phyloP scores from a whole-genome alignment of 2,329 filamentous ascomycete genomes.

The Colletotrichum sp. region DNA sequence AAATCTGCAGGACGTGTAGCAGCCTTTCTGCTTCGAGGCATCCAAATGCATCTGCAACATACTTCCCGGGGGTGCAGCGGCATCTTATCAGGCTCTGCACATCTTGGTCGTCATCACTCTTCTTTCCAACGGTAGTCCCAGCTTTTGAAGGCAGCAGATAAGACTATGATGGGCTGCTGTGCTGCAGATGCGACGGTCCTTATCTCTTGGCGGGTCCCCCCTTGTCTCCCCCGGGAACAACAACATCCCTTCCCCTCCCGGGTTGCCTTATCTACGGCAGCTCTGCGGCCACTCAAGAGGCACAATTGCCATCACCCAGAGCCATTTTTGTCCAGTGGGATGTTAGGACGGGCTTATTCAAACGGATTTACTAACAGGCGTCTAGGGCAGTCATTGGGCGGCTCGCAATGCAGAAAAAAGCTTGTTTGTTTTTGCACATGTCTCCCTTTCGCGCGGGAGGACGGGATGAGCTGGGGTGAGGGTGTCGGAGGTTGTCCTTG shows the following conservation, averaged over 20 bases:
- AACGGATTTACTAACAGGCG: background rate
- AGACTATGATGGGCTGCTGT: background rate
- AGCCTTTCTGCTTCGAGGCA: constrained; percentile 11
- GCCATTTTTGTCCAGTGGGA: background rate
- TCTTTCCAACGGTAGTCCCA: background rate
- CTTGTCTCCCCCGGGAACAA: background rate
- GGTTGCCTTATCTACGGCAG: background rate
- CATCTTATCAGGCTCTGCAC: constrained; percentile 4
- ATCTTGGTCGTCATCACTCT: background rate
- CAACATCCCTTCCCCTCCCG: background rate
- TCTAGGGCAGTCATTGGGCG: background rate
- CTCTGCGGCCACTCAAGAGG: background rate
- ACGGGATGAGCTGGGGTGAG: background rate
- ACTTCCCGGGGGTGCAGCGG: background rate
- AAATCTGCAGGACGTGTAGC: constrained; percentile 10
- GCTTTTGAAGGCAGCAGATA: background rate
- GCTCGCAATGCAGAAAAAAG: background rate
- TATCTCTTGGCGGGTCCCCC: constrained; percentile 19
- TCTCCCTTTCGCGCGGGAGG: background rate
- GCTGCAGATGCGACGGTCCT: background rate
- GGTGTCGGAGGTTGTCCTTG: background rate
- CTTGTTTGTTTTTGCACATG: background rate
- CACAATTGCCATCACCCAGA: background rate
- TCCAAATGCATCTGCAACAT: background rate
- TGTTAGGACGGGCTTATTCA: background rate